Evolutionary conservation across 2,329 filamentous ascomycete species (phyloP).

Genomic region (Trichoderma guizhouense): DNA sequence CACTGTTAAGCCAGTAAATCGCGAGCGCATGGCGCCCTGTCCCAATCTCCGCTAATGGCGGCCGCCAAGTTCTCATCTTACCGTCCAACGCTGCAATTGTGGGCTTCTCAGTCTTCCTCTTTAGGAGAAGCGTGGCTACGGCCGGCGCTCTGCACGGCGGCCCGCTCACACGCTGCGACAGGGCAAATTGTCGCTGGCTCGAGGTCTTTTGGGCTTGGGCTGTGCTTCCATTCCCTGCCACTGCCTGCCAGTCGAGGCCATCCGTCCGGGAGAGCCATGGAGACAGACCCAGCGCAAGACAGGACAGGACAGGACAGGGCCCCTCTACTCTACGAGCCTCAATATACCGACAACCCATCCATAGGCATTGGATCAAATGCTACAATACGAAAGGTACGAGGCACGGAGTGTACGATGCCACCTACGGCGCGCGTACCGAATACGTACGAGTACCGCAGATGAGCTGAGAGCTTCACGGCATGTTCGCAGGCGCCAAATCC

Average conservation of each 20-base stretch:
- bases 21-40: conserved; percentile 13
- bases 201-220: neutral
- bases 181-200: neutral
- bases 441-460: neutral
- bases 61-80: conserved; percentile 21
- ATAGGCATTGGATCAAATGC: neutral
- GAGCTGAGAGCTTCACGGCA: neutral
- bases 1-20: conserved; percentile 13
- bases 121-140: conserved; percentile 16
- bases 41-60: conserved; percentile 21
- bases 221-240: neutral
- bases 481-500: neutral
- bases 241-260: neutral
- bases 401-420: neutral
- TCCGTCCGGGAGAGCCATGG: neutral
- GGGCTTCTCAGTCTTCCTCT: conserved; percentile 18
- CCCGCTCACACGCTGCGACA: conserved; percentile 20
- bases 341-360: neutral
- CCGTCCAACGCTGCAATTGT: conserved; percentile 12
- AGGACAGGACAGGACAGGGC: neutral
- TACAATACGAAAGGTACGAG: neutral
- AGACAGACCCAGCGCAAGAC: neutral
- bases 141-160: conserved; percentile 20
- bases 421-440: neutral
- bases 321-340: neutral